phyloP scores from a whole-genome alignment of 805 yeast species.

The Candida sonorensis region DNA sequence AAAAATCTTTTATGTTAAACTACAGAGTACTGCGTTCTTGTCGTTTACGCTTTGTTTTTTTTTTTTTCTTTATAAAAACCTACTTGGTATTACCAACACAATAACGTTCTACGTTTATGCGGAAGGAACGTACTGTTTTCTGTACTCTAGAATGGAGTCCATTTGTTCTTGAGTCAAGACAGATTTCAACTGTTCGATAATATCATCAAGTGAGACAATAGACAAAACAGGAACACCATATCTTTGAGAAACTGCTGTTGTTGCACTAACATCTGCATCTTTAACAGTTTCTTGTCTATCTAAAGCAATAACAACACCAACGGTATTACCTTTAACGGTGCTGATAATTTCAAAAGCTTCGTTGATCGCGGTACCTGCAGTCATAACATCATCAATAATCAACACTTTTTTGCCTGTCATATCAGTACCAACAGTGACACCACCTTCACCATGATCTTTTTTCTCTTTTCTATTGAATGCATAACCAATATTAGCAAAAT shows the following conservation, averaged over 20 bases:
- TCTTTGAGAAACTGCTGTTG: constrained; percentile 66
- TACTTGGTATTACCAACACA: too few relatives aligned
- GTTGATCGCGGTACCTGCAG: constrained; percentile 96
- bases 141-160: constrained; percentile 51
- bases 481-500: constrained; percentile 68
- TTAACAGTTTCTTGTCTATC: constrained; percentile 91
- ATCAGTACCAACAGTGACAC: constrained; percentile 80
- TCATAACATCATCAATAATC: constrained; percentile 95
- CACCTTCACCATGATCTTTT: constrained; percentile 99
- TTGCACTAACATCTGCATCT: constrained; percentile 65
- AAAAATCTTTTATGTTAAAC: neutral
- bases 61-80: constrained; percentile 2
- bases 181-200: constrained; percentile 51
- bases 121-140: constrained; percentile 33
- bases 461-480: constrained; percentile 96
- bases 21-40: too few relatives aligned
- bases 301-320: constrained; percentile 83
- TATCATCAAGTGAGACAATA: constrained; percentile 71
- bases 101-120: too few relatives aligned
- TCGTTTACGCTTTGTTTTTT: neutral
- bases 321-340: constrained; percentile 62
- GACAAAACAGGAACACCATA: constrained; percentile 78
- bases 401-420: constrained; percentile 67
- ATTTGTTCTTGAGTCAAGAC: constrained; percentile 54
- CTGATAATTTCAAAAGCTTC: constrained; percentile 83